These are phyloP conservation scores for Fusarium coicis DNA, from an alignment of 2,329 filamentous ascomycete genomes.

Conservation along the genomic window DNA sequence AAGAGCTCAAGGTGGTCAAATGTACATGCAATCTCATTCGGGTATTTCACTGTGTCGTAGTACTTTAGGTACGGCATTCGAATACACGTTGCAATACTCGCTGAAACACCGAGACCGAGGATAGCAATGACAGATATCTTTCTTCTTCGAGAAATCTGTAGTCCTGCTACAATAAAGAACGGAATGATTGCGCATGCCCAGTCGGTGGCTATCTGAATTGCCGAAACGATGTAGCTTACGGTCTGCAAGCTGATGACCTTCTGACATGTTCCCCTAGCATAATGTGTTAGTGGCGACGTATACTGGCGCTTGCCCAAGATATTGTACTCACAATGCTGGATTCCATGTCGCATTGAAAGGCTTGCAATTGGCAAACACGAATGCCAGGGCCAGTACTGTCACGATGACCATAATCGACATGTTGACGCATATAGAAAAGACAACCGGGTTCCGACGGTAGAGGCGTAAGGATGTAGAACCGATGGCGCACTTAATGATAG, in stretches of 20 bases:
- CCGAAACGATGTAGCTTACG: slow-evolving; percentile 2
- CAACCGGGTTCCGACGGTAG: neutral
- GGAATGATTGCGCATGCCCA: slow-evolving; percentile 10
- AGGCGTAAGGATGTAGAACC: neutral
- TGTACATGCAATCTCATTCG: slow-evolving; percentile 3
- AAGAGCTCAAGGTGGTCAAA: neutral
- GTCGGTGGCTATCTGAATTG: slow-evolving; percentile 2
- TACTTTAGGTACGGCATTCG: slow-evolving; percentile 19
- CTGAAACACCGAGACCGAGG: slow-evolving; percentile 1
- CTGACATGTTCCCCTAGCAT: neutral
- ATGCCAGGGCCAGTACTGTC: neutral
- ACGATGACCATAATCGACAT: slow-evolving; percentile 15
- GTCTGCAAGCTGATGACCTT: slow-evolving; percentile 3
- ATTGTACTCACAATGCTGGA: neutral
- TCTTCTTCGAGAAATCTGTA: slow-evolving; percentile 12
- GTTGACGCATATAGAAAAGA: slow-evolving; percentile 6
- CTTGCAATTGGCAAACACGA: slow-evolving; percentile 19
- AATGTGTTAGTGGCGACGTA: too few relatives aligned
- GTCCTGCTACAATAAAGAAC: neutral
- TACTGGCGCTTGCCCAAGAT: too few relatives aligned
- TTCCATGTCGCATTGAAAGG: slow-evolving; percentile 15
- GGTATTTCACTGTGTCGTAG: slow-evolving; percentile 5
- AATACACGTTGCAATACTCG: slow-evolving; percentile 6
- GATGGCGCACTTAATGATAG: slow-evolving; percentile 12
- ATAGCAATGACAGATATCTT: slow-evolving; percentile 10